These are phyloP conservation scores for Fennellomyces sp. DNA, from an alignment of 371 early-diverging fungal species.

Conservation along the genomic window DNA sequence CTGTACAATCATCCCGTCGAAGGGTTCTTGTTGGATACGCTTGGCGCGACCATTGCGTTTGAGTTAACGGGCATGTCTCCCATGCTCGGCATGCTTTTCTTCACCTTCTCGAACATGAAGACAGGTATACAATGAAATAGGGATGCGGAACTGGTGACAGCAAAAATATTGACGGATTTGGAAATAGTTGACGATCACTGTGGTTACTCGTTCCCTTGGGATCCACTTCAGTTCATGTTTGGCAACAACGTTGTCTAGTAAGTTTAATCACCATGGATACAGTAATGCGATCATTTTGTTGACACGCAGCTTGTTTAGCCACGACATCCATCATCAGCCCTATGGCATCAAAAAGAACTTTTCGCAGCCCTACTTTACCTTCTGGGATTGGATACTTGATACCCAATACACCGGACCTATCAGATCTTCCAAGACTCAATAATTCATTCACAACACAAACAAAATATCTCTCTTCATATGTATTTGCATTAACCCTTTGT, in stretches of 20 bases:
- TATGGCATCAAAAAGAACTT: constrained; percentile 71
- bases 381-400: constrained; percentile 65
- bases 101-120: constrained; percentile 76
- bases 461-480: too few species aligned
- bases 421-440: too few species aligned
- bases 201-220: constrained; percentile 82
- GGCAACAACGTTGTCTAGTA: constrained; percentile 76
- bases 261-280: constrained; percentile 20
- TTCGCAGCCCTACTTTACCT: constrained; percentile 76
- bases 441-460: too few species aligned
- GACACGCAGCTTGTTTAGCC: constrained; percentile 35
- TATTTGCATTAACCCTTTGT: too few species aligned
- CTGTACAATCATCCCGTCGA: constrained; percentile 84
- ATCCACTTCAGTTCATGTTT: constrained; percentile 68
- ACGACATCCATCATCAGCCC: constrained; percentile 71
- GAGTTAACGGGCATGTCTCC: constrained; percentile 74
- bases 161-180: background rate
- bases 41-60: constrained; percentile 68
- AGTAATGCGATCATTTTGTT: background rate
- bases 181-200: constrained; percentile 76
- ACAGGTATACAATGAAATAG: constrained; percentile 46
- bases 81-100: constrained; percentile 67
- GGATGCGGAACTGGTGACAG: background rate
- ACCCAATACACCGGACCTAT: constrained; percentile 15
- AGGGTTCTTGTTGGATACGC: constrained; percentile 76